phyloP scores from a whole-genome alignment of 83 land plant genomes.

The Picea mariana region DNA sequence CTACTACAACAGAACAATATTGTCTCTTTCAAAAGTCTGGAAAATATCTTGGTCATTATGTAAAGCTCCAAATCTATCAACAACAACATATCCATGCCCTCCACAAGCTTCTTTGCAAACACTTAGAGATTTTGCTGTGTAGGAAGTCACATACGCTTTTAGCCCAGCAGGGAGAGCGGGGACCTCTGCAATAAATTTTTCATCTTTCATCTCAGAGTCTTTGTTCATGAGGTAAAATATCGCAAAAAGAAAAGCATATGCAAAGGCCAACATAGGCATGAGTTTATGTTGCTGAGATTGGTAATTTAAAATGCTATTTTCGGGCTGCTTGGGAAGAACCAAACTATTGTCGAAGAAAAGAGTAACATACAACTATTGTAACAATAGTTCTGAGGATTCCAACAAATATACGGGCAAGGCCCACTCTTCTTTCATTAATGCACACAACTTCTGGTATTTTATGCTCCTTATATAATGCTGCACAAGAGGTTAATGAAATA shows the following conservation, averaged over 20 bases:
- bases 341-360: constrained; percentile 89
- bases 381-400: constrained; percentile 77
- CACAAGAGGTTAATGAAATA: too few species aligned
- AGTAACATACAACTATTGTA: constrained; percentile 86
- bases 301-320: constrained; percentile 86
- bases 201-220: constrained; percentile 94
- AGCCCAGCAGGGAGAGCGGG: constrained; percentile 95
- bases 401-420: constrained; percentile 83
- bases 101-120: constrained; percentile 95
- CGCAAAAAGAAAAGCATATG: constrained; percentile 94
- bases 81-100: constrained; percentile 98
- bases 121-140: constrained; percentile 85
- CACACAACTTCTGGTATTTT: too few species aligned
- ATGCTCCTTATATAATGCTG: too few species aligned
- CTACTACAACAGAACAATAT: constrained; percentile 96
- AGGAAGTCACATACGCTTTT: constrained; percentile 91
- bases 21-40: constrained; percentile 97
- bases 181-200: constrained; percentile 82
- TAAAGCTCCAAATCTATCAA: constrained; percentile 83
- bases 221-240: constrained; percentile 63
- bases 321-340: constrained; percentile 89
- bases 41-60: constrained; percentile 97
- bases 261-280: constrained; percentile 94
- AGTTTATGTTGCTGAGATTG: constrained; percentile 96
- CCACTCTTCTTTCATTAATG: constrained; percentile 55